Evolutionary conservation across 139 green algal genomes (phyloP).

Genomic region (Chlorella vulgaris): DNA sequence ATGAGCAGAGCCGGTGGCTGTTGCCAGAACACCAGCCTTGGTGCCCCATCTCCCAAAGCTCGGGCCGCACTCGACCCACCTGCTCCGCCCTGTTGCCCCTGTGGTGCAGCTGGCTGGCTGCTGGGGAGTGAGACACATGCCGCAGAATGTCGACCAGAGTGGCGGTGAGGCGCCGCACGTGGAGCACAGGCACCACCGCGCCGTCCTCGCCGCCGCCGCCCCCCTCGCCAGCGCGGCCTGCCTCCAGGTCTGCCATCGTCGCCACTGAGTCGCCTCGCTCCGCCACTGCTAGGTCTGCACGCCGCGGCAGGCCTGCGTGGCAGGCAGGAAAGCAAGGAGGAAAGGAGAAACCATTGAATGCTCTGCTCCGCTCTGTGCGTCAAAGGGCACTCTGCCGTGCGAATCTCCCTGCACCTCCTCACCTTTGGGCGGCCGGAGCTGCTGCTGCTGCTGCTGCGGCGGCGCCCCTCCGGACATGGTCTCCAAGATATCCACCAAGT

Average conservation of each 20-base stretch:
- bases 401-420: background rate
- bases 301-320: background rate
- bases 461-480: constrained; percentile 15
- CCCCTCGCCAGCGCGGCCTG: background rate
- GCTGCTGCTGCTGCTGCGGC: background rate
- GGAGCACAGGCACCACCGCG: constrained; percentile 18
- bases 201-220: background rate
- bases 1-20: too few species aligned
- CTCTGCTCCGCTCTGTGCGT: too few species aligned
- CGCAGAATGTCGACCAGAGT: constrained; percentile 49
- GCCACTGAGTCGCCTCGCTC: constrained; percentile 29
- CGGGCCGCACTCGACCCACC: too few species aligned
- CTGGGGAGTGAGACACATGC: background rate
- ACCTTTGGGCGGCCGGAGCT: background rate
- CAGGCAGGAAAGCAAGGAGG: too few species aligned
- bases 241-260: constrained; percentile 37
- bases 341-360: too few species aligned
- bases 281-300: background rate
- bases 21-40: too few species aligned
- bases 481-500: constrained; percentile 37
- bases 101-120: background rate
- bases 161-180: constrained; percentile 44
- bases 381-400: background rate
- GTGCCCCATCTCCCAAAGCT: too few species aligned
- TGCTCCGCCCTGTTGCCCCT: background rate